phyloP scores from a whole-genome alignment of 768 basidiomycete species.

The Mycena venus region DNA sequence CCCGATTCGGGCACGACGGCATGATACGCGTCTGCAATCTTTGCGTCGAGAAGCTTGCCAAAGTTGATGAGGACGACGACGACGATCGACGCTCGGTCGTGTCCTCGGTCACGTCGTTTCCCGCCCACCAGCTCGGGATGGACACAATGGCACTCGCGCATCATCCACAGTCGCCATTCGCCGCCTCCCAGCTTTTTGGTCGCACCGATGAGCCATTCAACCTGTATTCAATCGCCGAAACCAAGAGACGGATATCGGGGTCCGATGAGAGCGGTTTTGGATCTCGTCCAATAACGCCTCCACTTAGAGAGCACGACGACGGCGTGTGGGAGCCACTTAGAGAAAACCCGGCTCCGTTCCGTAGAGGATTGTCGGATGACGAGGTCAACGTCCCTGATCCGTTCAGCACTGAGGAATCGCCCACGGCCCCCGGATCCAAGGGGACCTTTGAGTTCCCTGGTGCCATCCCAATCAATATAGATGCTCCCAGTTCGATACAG shows the following conservation, averaged over 20 bases:
- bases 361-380: constrained; percentile 81
- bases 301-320: constrained; percentile 55
- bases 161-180: constrained; percentile 89
- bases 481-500: constrained; percentile 79
- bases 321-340: constrained; percentile 60
- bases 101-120: constrained; percentile 79
- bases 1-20: constrained; percentile 94
- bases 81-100: constrained; percentile 87
- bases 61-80: constrained; percentile 90
- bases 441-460: constrained; percentile 71
- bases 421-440: constrained; percentile 58
- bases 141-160: constrained; percentile 48
- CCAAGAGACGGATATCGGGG: constrained; percentile 65
- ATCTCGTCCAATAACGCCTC: constrained; percentile 67
- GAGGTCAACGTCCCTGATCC: constrained; percentile 61
- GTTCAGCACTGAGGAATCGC: constrained; percentile 60
- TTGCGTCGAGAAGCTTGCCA: constrained; percentile 92
- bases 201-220: constrained; percentile 84
- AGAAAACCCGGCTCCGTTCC: constrained; percentile 80
- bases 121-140: constrained; percentile 81
- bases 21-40: constrained; percentile 96
- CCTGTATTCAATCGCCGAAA: constrained; percentile 87
- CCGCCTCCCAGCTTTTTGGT: constrained; percentile 87
- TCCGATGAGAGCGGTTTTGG: constrained; percentile 68
- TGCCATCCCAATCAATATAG: constrained; percentile 63